These are phyloP conservation scores for Nephromyces sp. DNA, from an alignment of 169 alveolate genomes.

Conservation along the genomic window DNA sequence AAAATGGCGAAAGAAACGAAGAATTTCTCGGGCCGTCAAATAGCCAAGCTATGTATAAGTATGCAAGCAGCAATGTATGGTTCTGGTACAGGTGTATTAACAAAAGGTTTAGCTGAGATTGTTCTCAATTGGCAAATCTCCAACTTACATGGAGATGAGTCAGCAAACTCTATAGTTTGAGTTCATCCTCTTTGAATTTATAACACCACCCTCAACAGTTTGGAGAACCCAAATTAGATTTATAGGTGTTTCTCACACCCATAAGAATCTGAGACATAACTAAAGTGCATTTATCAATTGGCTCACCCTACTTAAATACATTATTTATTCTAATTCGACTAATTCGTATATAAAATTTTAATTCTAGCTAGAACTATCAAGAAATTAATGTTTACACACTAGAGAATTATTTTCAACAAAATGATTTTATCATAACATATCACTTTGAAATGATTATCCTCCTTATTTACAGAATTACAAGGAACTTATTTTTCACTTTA, in stretches of 20 bases:
- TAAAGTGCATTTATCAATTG: not conserved
- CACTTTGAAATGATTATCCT: too few species aligned
- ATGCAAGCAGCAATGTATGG: slow-evolving; percentile 65
- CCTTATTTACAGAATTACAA: too few species aligned
- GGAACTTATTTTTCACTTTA: too few species aligned
- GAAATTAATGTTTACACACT: too few species aligned
- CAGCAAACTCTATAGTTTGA: not conserved
- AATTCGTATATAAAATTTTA: too few species aligned
- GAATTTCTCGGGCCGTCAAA: slow-evolving; percentile 91
- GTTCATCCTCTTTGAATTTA: not conserved
- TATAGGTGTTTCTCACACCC: not conserved
- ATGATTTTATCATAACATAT: too few species aligned
- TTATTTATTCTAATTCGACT: not conserved
- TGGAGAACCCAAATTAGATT: not conserved
- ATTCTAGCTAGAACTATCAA: too few species aligned
- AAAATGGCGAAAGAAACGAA: slow-evolving; percentile 72
- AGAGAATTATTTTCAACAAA: too few species aligned
- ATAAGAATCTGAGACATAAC: not conserved
- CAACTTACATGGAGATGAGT: slow-evolving; percentile 22
- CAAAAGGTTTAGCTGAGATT: slow-evolving; percentile 60
- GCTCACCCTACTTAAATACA: not conserved
- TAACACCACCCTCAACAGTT: not conserved
- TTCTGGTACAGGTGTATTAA: slow-evolving; percentile 51
- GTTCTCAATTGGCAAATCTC: slow-evolving; percentile 56
- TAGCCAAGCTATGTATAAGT: slow-evolving; percentile 68